Evolutionary conservation across 192 early-diverging fungal species (phyloP).

Genomic region (Helicostylum pulchrum): DNA sequence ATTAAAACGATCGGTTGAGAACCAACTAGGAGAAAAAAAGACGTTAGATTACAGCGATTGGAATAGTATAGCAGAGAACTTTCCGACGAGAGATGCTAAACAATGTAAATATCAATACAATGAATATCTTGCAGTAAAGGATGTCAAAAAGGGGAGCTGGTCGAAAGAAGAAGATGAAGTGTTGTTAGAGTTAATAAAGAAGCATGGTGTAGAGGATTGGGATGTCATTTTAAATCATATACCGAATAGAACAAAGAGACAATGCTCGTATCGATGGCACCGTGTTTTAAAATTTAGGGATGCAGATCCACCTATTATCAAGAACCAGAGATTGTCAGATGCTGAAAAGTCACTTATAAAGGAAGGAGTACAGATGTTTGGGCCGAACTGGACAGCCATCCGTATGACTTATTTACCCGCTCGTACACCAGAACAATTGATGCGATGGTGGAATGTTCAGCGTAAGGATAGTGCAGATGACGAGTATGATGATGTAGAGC

Average conservation of each 20-base stretch:
- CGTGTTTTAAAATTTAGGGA: not conserved
- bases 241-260: not conserved
- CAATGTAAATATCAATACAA: conserved; percentile 11
- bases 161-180: conserved; percentile 11
- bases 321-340: conserved; percentile 1
- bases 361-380: conserved; percentile 36
- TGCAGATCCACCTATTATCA: not conserved
- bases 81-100: not conserved
- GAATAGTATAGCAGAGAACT: not conserved
- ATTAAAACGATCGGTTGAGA: not conserved
- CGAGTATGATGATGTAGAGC: not conserved
- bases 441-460: conserved; percentile 26
- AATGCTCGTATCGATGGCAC: conserved; percentile 15
- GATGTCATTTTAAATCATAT: not conserved
- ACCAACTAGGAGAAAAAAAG: not conserved
- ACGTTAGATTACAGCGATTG: not conserved
- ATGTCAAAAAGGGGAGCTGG: not conserved
- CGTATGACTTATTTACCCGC: conserved; percentile 22
- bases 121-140: not conserved
- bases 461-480: not conserved
- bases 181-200: not conserved
- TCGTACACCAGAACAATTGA: conserved; percentile 19
- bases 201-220: conserved; percentile 6
- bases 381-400: conserved; percentile 29
- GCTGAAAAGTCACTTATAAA: conserved; percentile 22